Base-by-base conservation (phyloP, 2,329 filamentous ascomycete species). In the Penicillium sp. region DNA sequence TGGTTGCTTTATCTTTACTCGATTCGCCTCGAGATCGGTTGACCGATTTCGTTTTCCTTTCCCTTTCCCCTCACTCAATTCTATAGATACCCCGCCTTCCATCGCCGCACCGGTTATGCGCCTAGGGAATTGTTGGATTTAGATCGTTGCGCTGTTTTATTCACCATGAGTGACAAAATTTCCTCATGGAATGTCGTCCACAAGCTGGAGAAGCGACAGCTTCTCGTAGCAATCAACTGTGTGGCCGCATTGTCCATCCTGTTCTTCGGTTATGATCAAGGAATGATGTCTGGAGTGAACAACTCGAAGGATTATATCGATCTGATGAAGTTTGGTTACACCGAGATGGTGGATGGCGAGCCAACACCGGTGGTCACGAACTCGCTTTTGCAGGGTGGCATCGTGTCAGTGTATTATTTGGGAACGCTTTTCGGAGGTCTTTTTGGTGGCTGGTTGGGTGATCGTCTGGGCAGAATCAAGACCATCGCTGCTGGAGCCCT, bases 231-330 rank as follows among this genome's bases (percentile, higher is more conserved):
- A 33, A 82, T 89, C 70, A 88, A 88, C 67, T 80, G 79, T 44
- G 75, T 88, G 13, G 86, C 86, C 1, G 85, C 79, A 1, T 69
- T 89, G 13, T 87, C 84, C 13, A 89, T 88, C 58, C 85, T 88
- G 70, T 88, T 89, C 77, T 88, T 88, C 62, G 86, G 77, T 47
- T 78, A 87, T 81, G 84, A 79, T 46, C 76, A 79, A 55, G 75
- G 77, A 28, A 77, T 81, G 73, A 81, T 81, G 79, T 82, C 83
- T 16, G 87, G 87, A 52, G 86, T 89, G 11, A 89, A 89, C 71
- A 86, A 83, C 43, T 79, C 85, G 34, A 80, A 81, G 46, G 73
- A 88, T 67, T 90, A 89, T 65, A 83, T 86, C 47, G 76, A 83
- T 33, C 73, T 83, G 9, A 89, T 90, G 85, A 79, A 79, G 7